A percentile compares a stretch with the other conserved stretches of the same genome.
Conservation (phyloP, 225 moss, liverwort and hornwort species). For the Polytrichum formosum region DNA sequence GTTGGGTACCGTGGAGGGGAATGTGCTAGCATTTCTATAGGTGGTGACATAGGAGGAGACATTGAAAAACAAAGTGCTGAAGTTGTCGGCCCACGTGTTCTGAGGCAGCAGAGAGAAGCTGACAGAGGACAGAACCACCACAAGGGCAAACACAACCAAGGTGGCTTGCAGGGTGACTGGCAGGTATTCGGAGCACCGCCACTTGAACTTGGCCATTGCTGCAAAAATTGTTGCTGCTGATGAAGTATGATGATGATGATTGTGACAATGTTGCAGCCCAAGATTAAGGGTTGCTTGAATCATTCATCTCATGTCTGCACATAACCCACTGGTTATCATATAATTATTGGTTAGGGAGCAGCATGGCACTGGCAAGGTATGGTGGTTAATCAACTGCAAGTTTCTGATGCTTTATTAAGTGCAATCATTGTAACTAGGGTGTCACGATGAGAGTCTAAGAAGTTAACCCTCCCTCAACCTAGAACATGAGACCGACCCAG, state of each 20-base stretch:
- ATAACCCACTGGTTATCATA: background rate
- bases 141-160: slow-evolving; percentile 20
- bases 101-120: slow-evolving; percentile 34
- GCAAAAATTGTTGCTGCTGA: background rate
- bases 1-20: too few relatives aligned
- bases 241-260: too few relatives aligned
- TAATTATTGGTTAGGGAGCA: too few relatives aligned
- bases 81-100: slow-evolving; percentile 27
- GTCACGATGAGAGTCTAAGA: too few relatives aligned
- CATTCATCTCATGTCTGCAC: background rate
- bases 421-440: too few relatives aligned
- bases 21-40: background rate
- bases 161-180: slow-evolving; percentile 16
- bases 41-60: slow-evolving; percentile 24
- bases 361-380: too few relatives aligned
- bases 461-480: too few relatives aligned
- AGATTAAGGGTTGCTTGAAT: background rate
- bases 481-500: too few relatives aligned
- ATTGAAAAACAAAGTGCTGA: slow-evolving; percentile 28
- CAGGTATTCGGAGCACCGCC: slow-evolving; percentile 27
- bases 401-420: too few relatives aligned
- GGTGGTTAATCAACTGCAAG: too few relatives aligned
- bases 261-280: background rate
- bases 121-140: slow-evolving; percentile 18
- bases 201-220: slow-evolving; percentile 29